Conservation (phyloP, 768 basidiomycete genomes). For the Royoungia palumana region DNA sequence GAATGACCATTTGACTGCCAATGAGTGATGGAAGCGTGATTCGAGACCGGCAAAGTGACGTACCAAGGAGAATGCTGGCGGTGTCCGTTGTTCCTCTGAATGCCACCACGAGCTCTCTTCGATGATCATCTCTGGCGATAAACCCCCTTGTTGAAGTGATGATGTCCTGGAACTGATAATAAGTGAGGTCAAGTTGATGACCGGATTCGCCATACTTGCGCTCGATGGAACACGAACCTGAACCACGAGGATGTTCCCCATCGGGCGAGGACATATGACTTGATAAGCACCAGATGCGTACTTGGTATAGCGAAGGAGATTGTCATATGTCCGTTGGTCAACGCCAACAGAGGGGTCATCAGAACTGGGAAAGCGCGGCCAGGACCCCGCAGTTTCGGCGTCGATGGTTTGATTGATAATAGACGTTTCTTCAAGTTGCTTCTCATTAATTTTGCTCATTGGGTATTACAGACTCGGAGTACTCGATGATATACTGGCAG, state of each 20-base stretch:
- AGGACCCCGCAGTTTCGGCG: background rate
- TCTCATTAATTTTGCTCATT: constrained; percentile 6
- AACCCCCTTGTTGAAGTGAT: constrained; percentile 43
- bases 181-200: background rate
- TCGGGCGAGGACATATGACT: constrained; percentile 42
- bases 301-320: constrained; percentile 45
- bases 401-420: background rate
- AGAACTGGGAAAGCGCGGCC: constrained; percentile 26
- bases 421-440: background rate
- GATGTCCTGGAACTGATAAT: constrained; percentile 36
- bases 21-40: no score
- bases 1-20: background rate
- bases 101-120: constrained; percentile 40
- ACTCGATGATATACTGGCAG: no score
- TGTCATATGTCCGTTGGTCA: constrained; percentile 35
- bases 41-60: background rate
- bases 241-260: constrained; percentile 43
- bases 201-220: background rate
- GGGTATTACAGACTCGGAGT: background rate
- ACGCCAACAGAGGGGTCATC: constrained; percentile 29
- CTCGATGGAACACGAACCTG: constrained; percentile 29
- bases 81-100: constrained; percentile 38
- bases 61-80: constrained; percentile 18
- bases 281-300: constrained; percentile 53
- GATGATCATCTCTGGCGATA: constrained; percentile 41